Evolutionary conservation across 306 rosid species (phyloP).

Genomic region (Luffa aegyptiaca): DNA sequence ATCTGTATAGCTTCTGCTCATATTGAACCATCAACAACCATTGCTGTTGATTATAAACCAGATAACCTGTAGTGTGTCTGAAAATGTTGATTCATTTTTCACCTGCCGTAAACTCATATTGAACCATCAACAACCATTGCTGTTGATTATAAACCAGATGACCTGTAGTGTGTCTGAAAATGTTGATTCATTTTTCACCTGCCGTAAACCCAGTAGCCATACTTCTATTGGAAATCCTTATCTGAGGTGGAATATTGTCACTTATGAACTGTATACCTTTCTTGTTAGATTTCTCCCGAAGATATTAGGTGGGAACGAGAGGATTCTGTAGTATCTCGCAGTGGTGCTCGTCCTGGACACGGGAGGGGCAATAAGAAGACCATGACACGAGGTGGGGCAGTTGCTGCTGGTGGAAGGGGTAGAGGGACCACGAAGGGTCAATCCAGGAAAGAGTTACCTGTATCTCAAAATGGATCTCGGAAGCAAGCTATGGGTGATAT

Average conservation of each 20-base stretch:
- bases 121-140: neutral
- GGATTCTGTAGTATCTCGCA: slow-evolving; percentile 41
- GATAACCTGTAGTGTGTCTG: neutral
- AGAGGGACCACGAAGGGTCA: slow-evolving; percentile 57
- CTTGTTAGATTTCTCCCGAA: slow-evolving; percentile 49
- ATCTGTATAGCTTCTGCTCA: neutral
- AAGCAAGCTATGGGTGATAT: slow-evolving; percentile 52
- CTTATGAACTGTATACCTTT: neutral
- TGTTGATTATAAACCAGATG: neutral
- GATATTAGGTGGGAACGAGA: slow-evolving; percentile 78
- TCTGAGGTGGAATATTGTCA: neutral
- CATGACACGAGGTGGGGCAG: slow-evolving; percentile 46
- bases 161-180: neutral
- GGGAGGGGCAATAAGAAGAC: slow-evolving; percentile 65
- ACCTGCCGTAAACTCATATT: neutral
- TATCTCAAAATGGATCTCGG: slow-evolving; percentile 51
- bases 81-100: neutral
- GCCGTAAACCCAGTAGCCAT: neutral
- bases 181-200: neutral
- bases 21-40: neutral
- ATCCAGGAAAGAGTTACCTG: slow-evolving; percentile 42
- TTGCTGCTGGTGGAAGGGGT: slow-evolving; percentile 61
- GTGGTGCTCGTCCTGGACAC: slow-evolving; percentile 43
- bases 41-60: neutral
- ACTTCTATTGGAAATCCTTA: neutral